Percentiles rank a stretch among this genome's conserved stretches.
Conservation (phyloP, 192 early-diverging fungal species). For the Dissophora ornata region DNA sequence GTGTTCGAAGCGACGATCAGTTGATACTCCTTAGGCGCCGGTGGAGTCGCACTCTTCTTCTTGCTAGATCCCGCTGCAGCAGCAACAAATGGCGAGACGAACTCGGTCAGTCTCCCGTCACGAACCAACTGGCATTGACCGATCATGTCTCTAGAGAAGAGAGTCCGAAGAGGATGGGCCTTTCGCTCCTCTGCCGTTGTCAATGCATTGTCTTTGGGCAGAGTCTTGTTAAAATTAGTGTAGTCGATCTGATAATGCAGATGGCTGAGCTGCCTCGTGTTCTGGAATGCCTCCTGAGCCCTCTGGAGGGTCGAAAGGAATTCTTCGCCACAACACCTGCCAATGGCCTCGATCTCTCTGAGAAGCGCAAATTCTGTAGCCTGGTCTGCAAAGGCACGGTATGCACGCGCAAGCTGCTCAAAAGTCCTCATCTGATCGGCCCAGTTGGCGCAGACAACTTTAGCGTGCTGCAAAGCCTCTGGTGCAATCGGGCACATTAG, state of each 20-base stretch:
- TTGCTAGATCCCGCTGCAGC: not conserved
- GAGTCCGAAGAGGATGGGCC: not conserved
- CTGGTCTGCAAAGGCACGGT: slow-evolving; percentile 6
- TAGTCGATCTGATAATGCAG: slow-evolving; percentile 39
- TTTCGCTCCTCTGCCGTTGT: slow-evolving; percentile 36
- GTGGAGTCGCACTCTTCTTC: not conserved
- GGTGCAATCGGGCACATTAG: not conserved
- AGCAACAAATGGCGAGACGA: not conserved
- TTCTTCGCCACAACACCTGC: slow-evolving; percentile 2
- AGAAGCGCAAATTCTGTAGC: slow-evolving; percentile 12
- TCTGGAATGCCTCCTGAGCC: slow-evolving; percentile 3
- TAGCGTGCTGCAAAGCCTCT: slow-evolving; percentile 10
- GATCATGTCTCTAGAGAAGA: slow-evolving; percentile 11
- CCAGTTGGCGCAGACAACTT: slow-evolving; percentile 31
- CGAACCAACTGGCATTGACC: slow-evolving; percentile 5
- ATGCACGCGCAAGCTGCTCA: slow-evolving; percentile 24
- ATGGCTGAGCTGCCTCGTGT: slow-evolving; percentile 1
- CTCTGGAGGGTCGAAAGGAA: not conserved
- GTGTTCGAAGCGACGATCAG: slow-evolving; percentile 29
- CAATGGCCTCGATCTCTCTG: not conserved
- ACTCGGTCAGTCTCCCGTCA: slow-evolving; percentile 20
- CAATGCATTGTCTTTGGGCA: slow-evolving; percentile 38
- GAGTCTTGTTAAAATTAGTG: slow-evolving; percentile 4
- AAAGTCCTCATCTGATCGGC: slow-evolving; percentile 23
- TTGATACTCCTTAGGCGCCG: slow-evolving; percentile 27